These are phyloP conservation scores for Zoysia pacifica DNA, from an alignment of 176 grass and related monocot species.

Conservation along the genomic window DNA sequence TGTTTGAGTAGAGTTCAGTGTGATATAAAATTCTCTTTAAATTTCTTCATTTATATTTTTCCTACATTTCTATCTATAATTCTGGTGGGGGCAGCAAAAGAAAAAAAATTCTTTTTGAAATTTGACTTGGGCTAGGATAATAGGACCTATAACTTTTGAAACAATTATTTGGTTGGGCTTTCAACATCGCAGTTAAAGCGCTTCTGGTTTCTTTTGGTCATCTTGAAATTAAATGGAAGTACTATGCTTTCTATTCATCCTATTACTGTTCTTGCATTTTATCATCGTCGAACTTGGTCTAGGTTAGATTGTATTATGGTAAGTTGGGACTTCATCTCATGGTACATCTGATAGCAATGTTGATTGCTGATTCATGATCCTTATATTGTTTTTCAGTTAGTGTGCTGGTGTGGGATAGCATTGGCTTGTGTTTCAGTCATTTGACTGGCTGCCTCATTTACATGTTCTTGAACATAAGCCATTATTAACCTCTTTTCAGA, in stretches of 20 bases:
- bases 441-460: not conserved
- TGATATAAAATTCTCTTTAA: not conserved
- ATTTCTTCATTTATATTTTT: not conserved
- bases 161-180: not conserved
- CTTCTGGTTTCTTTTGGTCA: not conserved
- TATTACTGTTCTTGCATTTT: constrained; percentile 3
- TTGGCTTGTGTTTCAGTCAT: not conserved
- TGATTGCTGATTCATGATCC: not conserved
- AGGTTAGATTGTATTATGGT: not conserved
- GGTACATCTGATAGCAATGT: constrained; percentile 6
- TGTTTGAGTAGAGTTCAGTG: not conserved
- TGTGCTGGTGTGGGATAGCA: constrained; percentile 13
- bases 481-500: not conserved
- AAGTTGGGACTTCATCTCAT: constrained; percentile 9
- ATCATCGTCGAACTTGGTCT: constrained; percentile 8
- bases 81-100: not conserved
- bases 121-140: not conserved
- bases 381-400: constrained; percentile 12
- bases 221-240: not conserved
- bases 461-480: not conserved
- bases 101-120: not conserved
- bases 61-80: not conserved
- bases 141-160: not conserved
- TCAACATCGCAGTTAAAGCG: not conserved
- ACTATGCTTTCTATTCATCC: not conserved